Evolutionary conservation across 2,329 filamentous ascomycete species (phyloP), one percentile per base, ranked within the genome.

Genomic region (Coniochaeta ligniaria): DNA sequence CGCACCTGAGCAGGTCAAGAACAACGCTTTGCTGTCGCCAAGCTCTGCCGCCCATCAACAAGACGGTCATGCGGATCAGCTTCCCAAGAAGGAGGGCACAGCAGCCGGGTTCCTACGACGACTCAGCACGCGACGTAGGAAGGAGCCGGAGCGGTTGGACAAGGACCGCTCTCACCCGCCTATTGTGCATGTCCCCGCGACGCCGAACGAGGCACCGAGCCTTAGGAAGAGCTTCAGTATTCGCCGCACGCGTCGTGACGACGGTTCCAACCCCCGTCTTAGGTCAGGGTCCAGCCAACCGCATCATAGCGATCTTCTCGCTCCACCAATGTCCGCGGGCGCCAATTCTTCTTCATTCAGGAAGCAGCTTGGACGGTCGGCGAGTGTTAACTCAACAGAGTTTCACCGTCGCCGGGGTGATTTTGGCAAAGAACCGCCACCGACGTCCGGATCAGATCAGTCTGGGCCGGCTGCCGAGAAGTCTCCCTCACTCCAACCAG

Each of bases 301-400:
- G 36, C 89, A 92, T 62, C 89, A 93, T 65, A 85, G 88, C 62
- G 91, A 94, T 62, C 81, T 96, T 16, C 82, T 96, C 14, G 89
- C 88, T 62, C 90, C 92, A 0, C 90, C 90, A 1, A 75, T 82
- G 64, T 84, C 87, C 7, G 81, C 83, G 22, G 87, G 86, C 43
- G 83, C 75, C 31, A 69, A 73, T 59, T 76, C 77, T 57, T 79
- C 85, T 22, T 82, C 84, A 52, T 82, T 83, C 59, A 86, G 84
- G 56, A 89, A 89, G 66, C 87, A 86, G 11, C 78, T 97, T 20
- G 91, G 91, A 38, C 85, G 94, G 63, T 96, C 92, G 7, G 92
- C 94, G 9, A 97, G 93, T 70, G 93, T 97, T 60, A 96, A 93
- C 69, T 95, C 91, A 1, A 91, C 89, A 31, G 92, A 96, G 64